phyloP scores from a whole-genome alignment of 2,329 filamentous ascomycete species.

The Cercospora brassicicola region DNA sequence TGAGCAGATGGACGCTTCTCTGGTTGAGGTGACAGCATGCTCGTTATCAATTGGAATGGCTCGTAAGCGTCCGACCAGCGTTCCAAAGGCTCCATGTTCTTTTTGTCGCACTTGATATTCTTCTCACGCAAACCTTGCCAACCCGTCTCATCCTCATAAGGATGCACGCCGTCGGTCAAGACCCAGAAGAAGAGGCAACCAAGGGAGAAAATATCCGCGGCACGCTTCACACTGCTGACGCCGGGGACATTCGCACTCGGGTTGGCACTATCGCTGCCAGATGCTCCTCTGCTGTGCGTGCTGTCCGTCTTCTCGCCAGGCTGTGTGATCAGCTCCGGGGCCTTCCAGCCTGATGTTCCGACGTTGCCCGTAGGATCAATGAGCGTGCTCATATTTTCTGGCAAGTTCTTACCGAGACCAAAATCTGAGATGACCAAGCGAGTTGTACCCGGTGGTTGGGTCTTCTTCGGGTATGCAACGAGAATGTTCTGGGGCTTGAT shows the following conservation, averaged over 20 bases:
- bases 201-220: slow-evolving; percentile 96
- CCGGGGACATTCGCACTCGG: slow-evolving; percentile 42
- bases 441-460: slow-evolving; percentile 63
- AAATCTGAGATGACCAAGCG: slow-evolving; percentile 97
- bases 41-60: slow-evolving; percentile 79
- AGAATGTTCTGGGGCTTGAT: slow-evolving; percentile 98
- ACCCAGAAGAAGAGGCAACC: slow-evolving; percentile 99
- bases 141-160: slow-evolving; percentile 88
- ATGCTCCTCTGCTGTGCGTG: slow-evolving; percentile 47
- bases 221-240: slow-evolving; percentile 78
- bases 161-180: slow-evolving; percentile 87
- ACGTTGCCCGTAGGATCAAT: slow-evolving; percentile 92
- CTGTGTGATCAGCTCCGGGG: slow-evolving; percentile 80
- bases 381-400: slow-evolving; percentile 90
- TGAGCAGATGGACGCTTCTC: slow-evolving; percentile 68
- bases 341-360: slow-evolving; percentile 94
- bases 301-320: slow-evolving; percentile 46
- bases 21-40: slow-evolving; percentile 71
- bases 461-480: slow-evolving; percentile 68
- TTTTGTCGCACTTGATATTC: slow-evolving; percentile 89
- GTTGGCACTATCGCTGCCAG: slow-evolving; percentile 56
- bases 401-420: slow-evolving; percentile 94
- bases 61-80: slow-evolving; percentile 78
- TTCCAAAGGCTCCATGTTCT: slow-evolving; percentile 55
- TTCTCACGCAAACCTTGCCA: slow-evolving; percentile 84